Percentiles rank a stretch among this genome's conserved stretches.
Conservation (phyloP, 2,329 filamentous ascomycete species). For the Penicillium frequentans region DNA sequence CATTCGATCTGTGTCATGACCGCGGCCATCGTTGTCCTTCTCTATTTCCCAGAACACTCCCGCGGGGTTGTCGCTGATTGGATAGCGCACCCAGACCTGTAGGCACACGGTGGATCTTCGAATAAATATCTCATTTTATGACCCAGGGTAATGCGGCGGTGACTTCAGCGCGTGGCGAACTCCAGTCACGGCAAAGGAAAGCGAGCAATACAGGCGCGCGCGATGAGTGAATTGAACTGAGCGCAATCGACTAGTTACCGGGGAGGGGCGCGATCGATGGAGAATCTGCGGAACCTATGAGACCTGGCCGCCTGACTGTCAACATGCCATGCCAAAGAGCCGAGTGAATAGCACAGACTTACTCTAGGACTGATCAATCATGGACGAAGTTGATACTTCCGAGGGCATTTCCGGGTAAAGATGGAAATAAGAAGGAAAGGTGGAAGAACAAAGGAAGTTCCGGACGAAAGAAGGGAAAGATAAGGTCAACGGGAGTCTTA, state of each 20-base stretch:
- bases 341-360: background rate
- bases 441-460: background rate
- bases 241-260: background rate
- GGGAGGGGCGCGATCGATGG: constrained; percentile 4
- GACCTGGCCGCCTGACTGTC: constrained; percentile 11
- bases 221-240: background rate
- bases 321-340: constrained; percentile 12
- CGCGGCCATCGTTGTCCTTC: constrained; percentile 14
- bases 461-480: background rate
- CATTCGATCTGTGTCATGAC: constrained; percentile 20
- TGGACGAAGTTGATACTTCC: background rate
- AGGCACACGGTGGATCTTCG: constrained; percentile 25
- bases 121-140: constrained; percentile 36
- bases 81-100: constrained; percentile 27
- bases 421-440: background rate
- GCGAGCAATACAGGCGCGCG: background rate
- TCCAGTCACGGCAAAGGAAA: background rate
- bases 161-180: constrained; percentile 7
- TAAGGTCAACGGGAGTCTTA: background rate
- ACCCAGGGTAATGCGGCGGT: constrained; percentile 14
- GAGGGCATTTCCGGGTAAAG: background rate
- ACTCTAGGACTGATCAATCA: background rate
- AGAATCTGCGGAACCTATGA: constrained; percentile 6
- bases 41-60: constrained; percentile 23
- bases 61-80: constrained; percentile 10